Percentiles rank a stretch among this genome's conserved stretches.
These are phyloP conservation scores for Cordyceps tenuipes DNA, from an alignment of 2,329 filamentous ascomycete species.

Conservation along the genomic window DNA sequence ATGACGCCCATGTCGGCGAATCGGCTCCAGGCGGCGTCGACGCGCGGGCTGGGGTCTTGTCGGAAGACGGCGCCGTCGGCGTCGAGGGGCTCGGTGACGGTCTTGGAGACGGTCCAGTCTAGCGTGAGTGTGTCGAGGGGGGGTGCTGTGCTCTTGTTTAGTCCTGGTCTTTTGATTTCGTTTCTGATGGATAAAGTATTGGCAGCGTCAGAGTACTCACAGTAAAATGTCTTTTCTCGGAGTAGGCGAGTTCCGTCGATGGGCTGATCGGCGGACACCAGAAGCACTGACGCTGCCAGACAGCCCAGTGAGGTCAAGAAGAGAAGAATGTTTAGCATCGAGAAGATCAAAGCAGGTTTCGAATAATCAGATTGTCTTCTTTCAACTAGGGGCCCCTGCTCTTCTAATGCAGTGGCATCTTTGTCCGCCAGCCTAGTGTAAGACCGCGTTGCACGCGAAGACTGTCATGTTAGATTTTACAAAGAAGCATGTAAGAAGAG, in stretches of 20 bases:
- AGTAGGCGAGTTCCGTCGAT: neutral
- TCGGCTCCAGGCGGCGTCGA: constrained; percentile 1
- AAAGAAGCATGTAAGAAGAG: neutral
- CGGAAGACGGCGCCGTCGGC: constrained; percentile 3
- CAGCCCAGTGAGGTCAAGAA: neutral
- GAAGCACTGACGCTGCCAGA: neutral
- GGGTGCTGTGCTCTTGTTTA: neutral
- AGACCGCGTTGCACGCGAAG: neutral
- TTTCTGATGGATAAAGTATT: neutral
- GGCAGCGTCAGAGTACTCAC: neutral
- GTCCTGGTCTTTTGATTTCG: neutral
- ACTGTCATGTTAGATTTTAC: neutral
- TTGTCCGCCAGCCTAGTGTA: neutral
- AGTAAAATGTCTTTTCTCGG: constrained; percentile 1
- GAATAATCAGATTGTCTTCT: neutral
- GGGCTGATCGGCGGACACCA: neutral
- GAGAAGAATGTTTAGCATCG: neutral
- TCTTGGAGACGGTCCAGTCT: neutral
- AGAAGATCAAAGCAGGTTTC: neutral
- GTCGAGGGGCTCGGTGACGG: neutral
- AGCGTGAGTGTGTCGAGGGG: neutral
- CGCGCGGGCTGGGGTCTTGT: constrained; percentile 5
- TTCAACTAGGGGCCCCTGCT: neutral
- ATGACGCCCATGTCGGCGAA: constrained; percentile 8
- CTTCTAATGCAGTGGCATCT: neutral